Percentiles rank a stretch among this genome's conserved stretches.
Evolutionary conservation across 495 filamentous ascomycete genomes (phyloP).

Genomic region (Podospora pseudopauciseta): DNA sequence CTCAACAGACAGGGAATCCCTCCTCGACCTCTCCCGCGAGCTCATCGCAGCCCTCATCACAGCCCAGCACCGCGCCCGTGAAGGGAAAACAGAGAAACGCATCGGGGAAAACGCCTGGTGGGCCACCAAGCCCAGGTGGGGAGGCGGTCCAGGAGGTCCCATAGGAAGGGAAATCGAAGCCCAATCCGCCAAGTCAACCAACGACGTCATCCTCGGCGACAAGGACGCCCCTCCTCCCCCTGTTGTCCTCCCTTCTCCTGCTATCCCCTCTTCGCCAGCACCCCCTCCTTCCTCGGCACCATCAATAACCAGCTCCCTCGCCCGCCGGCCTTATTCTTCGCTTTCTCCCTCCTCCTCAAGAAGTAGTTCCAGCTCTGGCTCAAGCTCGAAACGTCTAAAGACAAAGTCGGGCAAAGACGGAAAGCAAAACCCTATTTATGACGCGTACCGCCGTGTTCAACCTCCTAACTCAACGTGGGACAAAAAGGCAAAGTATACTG

Average conservation of each 20-base stretch:
- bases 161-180: conserved; percentile 54
- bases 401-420: conserved; percentile 31
- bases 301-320: neutral
- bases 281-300: neutral
- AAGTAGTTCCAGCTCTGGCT: conserved; percentile 4
- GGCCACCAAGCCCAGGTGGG: conserved; percentile 70
- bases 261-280: conserved; percentile 5
- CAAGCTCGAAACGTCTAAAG: conserved; percentile 42
- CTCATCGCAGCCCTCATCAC: conserved; percentile 68
- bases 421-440: conserved; percentile 47
- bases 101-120: conserved; percentile 81
- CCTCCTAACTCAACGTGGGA: conserved; percentile 72
- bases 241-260: neutral
- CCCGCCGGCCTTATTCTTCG: neutral
- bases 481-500: conserved; percentile 64
- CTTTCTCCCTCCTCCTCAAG: neutral
- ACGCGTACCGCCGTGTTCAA: conserved; percentile 56
- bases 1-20: conserved; percentile 42
- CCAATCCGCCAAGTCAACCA: conserved; percentile 29
- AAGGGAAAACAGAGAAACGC: conserved; percentile 60
- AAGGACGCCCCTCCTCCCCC: conserved; percentile 36
- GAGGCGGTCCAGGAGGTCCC: conserved; percentile 64
- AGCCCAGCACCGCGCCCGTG: conserved; percentile 76
- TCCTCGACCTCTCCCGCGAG: conserved; percentile 69
- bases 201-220: conserved; percentile 40